These are phyloP conservation scores for Lepidopterella palustris DNA, from an alignment of 495 filamentous ascomycete species.

Conservation along the genomic window DNA sequence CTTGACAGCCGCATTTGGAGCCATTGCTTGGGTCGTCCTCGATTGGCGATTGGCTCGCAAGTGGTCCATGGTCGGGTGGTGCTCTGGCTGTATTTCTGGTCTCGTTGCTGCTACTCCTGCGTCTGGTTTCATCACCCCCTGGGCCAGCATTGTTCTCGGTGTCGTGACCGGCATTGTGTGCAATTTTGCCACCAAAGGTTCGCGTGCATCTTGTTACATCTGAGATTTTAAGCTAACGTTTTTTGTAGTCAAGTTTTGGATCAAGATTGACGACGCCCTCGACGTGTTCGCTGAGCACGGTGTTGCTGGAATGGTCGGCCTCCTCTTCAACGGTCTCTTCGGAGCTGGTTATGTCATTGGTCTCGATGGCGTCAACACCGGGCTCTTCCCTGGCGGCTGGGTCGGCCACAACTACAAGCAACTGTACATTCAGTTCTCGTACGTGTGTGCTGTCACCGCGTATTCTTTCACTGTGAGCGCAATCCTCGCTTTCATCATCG, in stretches of 20 bases:
- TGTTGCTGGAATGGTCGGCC: slow-evolving; percentile 85
- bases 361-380: slow-evolving; percentile 86
- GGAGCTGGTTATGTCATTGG: slow-evolving; percentile 84
- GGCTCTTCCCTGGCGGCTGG: slow-evolving; percentile 66
- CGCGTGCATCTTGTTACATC: slow-evolving; percentile 4
- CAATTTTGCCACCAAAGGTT: slow-evolving; percentile 90
- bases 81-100: slow-evolving; percentile 63
- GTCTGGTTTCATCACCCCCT: slow-evolving; percentile 65
- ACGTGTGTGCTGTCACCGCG: slow-evolving; percentile 64
- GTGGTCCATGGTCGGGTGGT: slow-evolving; percentile 99
- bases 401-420: slow-evolving; percentile 83
- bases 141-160: slow-evolving; percentile 81
- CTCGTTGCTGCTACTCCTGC: slow-evolving; percentile 46
- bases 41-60: slow-evolving; percentile 93
- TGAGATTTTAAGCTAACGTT: slow-evolving; percentile 28
- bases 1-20: slow-evolving; percentile 80
- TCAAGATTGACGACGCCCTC: slow-evolving; percentile 92
- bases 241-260: slow-evolving; percentile 79
- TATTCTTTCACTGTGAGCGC: slow-evolving; percentile 84
- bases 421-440: slow-evolving; percentile 87
- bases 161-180: slow-evolving; percentile 76
- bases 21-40: slow-evolving; percentile 83
- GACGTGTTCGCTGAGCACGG: slow-evolving; percentile 98
- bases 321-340: slow-evolving; percentile 90
- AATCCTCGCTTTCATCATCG: slow-evolving; percentile 75